Percentiles rank a stretch among this genome's conserved stretches.
phyloP scores from a whole-genome alignment of 805 yeast species.

The Yarrowia phangngaensis region DNA sequence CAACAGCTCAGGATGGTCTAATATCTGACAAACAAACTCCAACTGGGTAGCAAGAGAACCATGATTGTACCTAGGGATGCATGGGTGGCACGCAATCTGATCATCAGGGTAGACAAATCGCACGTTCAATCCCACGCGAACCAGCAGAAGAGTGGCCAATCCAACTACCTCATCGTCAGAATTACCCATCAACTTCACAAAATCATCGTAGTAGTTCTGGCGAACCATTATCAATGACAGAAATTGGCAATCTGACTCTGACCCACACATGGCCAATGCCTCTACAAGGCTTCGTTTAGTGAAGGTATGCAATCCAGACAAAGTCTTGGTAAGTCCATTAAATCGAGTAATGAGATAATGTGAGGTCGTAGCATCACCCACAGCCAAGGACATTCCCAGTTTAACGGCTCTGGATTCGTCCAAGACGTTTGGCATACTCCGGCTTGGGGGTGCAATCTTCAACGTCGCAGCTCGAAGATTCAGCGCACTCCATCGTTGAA shows the following conservation, averaged over 20 bases:
- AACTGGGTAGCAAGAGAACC: background rate
- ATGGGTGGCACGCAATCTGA: conserved; percentile 3
- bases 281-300: conserved; percentile 6
- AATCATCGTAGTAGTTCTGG: conserved; percentile 4
- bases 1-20: conserved; percentile 9
- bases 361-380: conserved; percentile 2
- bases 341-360: conserved; percentile 4
- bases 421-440: conserved; percentile 4
- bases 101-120: conserved; percentile 7
- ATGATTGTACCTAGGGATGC: background rate
- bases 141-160: conserved; percentile 5
- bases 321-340: background rate
- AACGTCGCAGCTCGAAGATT: conserved; percentile 6
- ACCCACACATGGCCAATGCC: background rate
- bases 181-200: background rate
- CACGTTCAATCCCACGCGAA: background rate
- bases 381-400: conserved; percentile 7
- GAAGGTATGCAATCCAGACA: background rate
- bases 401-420: conserved; percentile 2
- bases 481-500: conserved; percentile 14
- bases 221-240: conserved; percentile 8
- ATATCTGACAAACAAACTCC: conserved; percentile 13
- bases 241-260: conserved; percentile 8
- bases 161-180: conserved; percentile 5
- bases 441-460: background rate